A percentile compares a stretch with the other conserved stretches of the same genome.
phyloP scores from a whole-genome alignment of 2,329 filamentous ascomycete genomes.

The Phaeosphaeria sp. region DNA sequence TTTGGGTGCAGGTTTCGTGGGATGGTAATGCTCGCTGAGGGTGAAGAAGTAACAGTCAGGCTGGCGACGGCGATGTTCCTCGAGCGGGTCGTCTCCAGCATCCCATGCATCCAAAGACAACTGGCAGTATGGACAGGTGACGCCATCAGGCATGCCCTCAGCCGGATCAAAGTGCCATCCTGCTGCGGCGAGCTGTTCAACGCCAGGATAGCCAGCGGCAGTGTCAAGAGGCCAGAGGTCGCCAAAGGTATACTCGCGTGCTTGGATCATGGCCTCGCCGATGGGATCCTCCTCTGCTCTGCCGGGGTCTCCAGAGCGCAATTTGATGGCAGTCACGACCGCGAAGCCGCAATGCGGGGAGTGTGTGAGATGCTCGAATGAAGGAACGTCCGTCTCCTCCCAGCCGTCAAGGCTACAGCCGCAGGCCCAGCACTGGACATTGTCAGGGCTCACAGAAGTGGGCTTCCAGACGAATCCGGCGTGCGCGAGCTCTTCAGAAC shows the following conservation, averaged over 20 bases:
- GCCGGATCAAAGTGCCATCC: constrained; percentile 95
- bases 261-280: constrained; percentile 72
- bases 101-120: constrained; percentile 95
- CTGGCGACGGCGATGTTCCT: constrained; percentile 83
- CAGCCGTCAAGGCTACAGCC: constrained; percentile 85
- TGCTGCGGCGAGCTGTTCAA: constrained; percentile 82
- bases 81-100: constrained; percentile 85
- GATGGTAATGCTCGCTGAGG: constrained; percentile 64
- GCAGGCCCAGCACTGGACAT: constrained; percentile 89
- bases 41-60: constrained; percentile 84
- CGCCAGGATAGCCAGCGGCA: constrained; percentile 31
- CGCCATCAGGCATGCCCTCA: constrained; percentile 83
- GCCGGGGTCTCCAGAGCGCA: constrained; percentile 65
- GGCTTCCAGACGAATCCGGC: constrained; percentile 93
- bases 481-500: constrained; percentile 77
- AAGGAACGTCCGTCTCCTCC: constrained; percentile 84
- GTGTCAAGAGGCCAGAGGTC: constrained; percentile 84
- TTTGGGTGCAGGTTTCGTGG: constrained; percentile 27
- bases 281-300: constrained; percentile 77
- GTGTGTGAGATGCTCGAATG: constrained; percentile 85
- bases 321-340: constrained; percentile 63
- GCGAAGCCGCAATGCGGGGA: constrained; percentile 88
- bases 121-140: constrained; percentile 89
- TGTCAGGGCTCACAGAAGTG: constrained; percentile 76
- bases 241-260: constrained; percentile 83